A percentile compares a stretch with the other conserved stretches of the same genome.
phyloP scores from a whole-genome alignment of 2,329 filamentous ascomycete species.

The Chrysosporium queenslandicum region DNA sequence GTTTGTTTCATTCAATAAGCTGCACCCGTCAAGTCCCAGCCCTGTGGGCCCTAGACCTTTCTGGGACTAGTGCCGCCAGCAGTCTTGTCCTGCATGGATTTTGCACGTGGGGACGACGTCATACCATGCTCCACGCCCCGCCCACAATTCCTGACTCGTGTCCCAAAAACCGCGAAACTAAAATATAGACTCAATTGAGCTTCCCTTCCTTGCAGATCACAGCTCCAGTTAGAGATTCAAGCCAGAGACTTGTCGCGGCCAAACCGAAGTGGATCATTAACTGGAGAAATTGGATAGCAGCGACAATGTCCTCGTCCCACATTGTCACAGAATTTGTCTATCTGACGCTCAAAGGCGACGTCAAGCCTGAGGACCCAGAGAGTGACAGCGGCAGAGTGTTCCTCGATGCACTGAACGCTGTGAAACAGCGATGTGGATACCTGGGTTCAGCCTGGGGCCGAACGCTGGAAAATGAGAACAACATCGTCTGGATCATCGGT shows the following conservation, averaged over 20 bases:
- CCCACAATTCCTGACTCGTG: neutral
- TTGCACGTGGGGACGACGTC: neutral
- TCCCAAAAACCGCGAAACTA: neutral
- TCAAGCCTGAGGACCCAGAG: conserved; percentile 31
- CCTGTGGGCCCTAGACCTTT: neutral
- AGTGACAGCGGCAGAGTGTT: conserved; percentile 28
- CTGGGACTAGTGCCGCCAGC: neutral
- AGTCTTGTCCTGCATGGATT: neutral
- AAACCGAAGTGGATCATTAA: neutral
- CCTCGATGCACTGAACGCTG: conserved; percentile 22
- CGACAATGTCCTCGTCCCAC: neutral
- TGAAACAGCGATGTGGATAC: conserved; percentile 29
- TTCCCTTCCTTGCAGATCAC: neutral
- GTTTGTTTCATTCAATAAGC: no score
- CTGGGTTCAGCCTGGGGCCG: conserved; percentile 31
- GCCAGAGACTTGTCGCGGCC: neutral
- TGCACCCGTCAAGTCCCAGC: no score
- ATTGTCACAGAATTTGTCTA: conserved; percentile 29
- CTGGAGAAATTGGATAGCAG: neutral
- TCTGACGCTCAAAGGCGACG: conserved; percentile 29
- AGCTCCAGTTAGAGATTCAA: neutral
- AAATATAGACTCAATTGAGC: neutral
- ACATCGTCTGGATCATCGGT: conserved; percentile 33
- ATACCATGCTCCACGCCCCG: neutral
- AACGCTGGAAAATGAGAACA: conserved; percentile 28